Conservation (phyloP, 1,139 yeast species). For the Pichia sp. region DNA sequence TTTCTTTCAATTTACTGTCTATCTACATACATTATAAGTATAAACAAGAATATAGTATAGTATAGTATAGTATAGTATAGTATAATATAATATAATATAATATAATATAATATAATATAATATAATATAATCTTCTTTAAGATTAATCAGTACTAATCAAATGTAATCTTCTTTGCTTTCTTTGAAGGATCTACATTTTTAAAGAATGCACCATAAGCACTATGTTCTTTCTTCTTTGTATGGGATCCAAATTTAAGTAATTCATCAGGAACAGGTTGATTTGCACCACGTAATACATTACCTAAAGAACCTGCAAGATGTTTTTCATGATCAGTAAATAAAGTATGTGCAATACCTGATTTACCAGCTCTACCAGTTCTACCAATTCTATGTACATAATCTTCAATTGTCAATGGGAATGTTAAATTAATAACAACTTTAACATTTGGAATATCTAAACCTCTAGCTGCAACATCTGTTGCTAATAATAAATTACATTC, state of each 20-base stretch:
- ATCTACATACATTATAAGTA: too few species aligned
- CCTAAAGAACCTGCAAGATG: slow-evolving; percentile 93
- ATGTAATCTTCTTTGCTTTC: slow-evolving; percentile 89
- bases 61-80: too few species aligned
- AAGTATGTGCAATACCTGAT: slow-evolving; percentile 88
- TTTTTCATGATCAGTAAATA: slow-evolving; percentile 95
- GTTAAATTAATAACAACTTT: slow-evolving; percentile 93
- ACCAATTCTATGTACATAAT: slow-evolving; percentile 96
- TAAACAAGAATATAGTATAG: too few species aligned
- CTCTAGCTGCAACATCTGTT: slow-evolving; percentile 99
- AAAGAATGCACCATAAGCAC: slow-evolving; percentile 94
- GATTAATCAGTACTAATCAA: too few species aligned
- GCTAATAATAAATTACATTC: slow-evolving; percentile 74
- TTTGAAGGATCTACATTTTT: slow-evolving; percentile 84
- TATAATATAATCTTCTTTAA: too few species aligned
- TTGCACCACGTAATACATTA: slow-evolving; percentile 88
- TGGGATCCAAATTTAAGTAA: slow-evolving; percentile 93
- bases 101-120: too few species aligned
- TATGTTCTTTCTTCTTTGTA: slow-evolving; percentile 94
- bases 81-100: too few species aligned
- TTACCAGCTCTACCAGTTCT: slow-evolving; percentile 99
- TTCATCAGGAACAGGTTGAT: slow-evolving; percentile 96
- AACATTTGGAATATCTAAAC: slow-evolving; percentile 95
- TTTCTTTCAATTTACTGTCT: too few species aligned
- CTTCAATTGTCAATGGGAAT: slow-evolving; percentile 96